Evolutionary conservation across 306 rosid species (phyloP).

Genomic region (Quercus alba): DNA sequence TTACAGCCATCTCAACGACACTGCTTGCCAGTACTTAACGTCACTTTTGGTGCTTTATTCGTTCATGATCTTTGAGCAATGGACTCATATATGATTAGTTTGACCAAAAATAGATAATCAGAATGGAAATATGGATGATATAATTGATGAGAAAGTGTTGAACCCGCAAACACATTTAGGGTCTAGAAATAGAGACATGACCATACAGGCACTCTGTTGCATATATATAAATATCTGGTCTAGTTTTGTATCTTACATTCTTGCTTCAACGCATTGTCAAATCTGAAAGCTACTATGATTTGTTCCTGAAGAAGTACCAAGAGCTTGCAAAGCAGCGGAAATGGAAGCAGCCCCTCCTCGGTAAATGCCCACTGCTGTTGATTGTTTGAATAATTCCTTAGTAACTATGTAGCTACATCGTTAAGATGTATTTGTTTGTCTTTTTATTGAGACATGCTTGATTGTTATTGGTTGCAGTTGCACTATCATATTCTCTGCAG

Average conservation of each 20-base stretch:
- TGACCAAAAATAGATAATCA: not conserved
- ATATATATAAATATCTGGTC: not conserved
- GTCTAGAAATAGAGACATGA: not conserved
- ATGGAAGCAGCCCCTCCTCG: slow-evolving; percentile 89
- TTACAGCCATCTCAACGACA: too few relatives aligned
- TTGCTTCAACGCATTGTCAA: not conserved
- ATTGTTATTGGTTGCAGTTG: slow-evolving; percentile 52
- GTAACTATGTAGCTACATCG: not conserved
- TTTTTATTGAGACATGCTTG: not conserved
- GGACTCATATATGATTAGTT: not conserved
- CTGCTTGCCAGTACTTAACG: too few relatives aligned
- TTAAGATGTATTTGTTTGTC: not conserved
- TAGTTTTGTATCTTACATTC: not conserved
- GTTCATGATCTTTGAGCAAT: not conserved
- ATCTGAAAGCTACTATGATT: slow-evolving; percentile 55
- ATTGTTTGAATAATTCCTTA: not conserved
- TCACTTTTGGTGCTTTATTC: too few relatives aligned
- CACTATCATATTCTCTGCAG: slow-evolving; percentile 77
- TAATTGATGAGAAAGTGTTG: not conserved
- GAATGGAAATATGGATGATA: not conserved
- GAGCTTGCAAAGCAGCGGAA: slow-evolving; percentile 59
- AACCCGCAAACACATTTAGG: not conserved
- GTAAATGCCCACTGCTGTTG: slow-evolving; percentile 34
- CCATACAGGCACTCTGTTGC: not conserved
- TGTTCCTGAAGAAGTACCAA: slow-evolving; percentile 71